Evolutionary conservation across 1,139 yeast species (phyloP).

Genomic region (Saccharomycopsis hybrid): DNA sequence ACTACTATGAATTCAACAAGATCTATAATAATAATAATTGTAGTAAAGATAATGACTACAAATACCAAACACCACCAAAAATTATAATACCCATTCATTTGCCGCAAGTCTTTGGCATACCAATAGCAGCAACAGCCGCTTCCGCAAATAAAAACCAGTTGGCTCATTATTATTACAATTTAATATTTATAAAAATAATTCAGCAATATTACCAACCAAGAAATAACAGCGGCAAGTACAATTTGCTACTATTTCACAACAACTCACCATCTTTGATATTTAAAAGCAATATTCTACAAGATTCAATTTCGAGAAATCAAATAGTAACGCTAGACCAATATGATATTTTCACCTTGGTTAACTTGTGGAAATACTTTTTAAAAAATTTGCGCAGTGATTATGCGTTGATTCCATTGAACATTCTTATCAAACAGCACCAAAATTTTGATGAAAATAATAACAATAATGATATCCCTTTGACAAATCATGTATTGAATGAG

Average conservation of each 20-base stretch:
- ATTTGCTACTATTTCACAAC: conserved; percentile 17
- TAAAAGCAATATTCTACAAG: conserved; percentile 15
- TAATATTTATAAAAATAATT: conserved; percentile 18
- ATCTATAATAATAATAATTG: not conserved
- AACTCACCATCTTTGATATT: conserved; percentile 5
- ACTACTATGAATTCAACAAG: conserved; percentile 40
- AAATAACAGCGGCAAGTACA: not conserved
- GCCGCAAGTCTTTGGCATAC: conserved; percentile 18
- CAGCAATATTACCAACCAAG: conserved; percentile 13
- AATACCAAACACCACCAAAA: conserved; percentile 7
- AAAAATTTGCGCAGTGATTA: conserved; percentile 6
- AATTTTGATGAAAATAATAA: too few relatives aligned
- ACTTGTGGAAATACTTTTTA: conserved; percentile 20
- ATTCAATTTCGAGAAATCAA: conserved; percentile 19
- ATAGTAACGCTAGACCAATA: conserved; percentile 15
- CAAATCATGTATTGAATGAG: conserved; percentile 1
- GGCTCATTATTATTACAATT: conserved; percentile 19
- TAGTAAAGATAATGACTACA: not conserved
- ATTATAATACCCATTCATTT: conserved; percentile 20
- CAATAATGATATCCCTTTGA: not conserved
- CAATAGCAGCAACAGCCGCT: not conserved
- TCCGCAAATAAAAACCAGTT: conserved; percentile 4
- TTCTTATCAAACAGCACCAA: conserved; percentile 1
- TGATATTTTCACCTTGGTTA: conserved; percentile 14
- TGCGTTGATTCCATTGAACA: conserved; percentile 11